Percentiles rank a stretch among this genome's conserved stretches.
Evolutionary conservation across 2,329 filamentous ascomycete species (phyloP).

Genomic region (Pestalotiopsis sp.): DNA sequence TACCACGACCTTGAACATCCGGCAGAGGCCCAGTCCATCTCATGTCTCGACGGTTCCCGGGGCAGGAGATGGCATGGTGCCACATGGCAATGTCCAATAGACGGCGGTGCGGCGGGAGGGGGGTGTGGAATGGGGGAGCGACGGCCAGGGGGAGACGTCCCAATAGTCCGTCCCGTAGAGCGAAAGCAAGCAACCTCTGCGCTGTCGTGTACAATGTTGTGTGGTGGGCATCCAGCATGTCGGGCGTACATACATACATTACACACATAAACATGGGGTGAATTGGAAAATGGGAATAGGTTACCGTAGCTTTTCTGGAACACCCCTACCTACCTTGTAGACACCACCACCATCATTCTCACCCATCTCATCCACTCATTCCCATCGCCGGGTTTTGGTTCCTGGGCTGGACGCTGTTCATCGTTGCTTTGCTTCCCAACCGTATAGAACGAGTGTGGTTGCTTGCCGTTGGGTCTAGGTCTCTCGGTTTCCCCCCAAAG

Average conservation of each 20-base stretch:
- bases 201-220: slow-evolving; percentile 10
- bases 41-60: neutral
- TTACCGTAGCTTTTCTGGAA: neutral
- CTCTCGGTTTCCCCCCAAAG: neutral
- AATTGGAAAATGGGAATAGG: neutral
- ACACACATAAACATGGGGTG: slow-evolving; percentile 3
- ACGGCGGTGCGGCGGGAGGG: neutral
- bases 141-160: neutral
- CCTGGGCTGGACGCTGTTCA: neutral
- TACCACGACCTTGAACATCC: neutral
- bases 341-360: neutral
- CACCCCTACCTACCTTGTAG: neutral
- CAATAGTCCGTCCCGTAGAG: neutral
- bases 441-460: neutral
- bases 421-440: no score
- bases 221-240: slow-evolving; percentile 12
- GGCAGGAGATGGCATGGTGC: slow-evolving; percentile 2
- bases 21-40: neutral
- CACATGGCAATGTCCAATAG: slow-evolving; percentile 5
- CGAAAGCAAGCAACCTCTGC: neutral
- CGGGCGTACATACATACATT: slow-evolving; percentile 11
- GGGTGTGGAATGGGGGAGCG: neutral
- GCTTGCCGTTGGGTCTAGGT: neutral
- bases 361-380: neutral
- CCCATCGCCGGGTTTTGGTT: neutral